phyloP scores from a whole-genome alignment of 1,284 basidiomycete species.

The Marasmius sp. region DNA sequence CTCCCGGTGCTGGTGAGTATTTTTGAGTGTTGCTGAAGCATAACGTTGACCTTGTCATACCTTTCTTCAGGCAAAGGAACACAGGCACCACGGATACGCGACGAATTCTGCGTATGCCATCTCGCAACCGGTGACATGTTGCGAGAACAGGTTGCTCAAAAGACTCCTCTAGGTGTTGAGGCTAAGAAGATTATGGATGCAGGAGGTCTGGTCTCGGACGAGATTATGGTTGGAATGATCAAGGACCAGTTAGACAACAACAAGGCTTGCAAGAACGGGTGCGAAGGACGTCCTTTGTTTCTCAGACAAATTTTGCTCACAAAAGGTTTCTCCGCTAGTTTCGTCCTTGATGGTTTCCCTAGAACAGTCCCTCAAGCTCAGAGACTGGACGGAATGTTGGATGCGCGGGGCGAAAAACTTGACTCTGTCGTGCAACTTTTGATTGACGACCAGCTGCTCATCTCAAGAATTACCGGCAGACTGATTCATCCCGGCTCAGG shows the following conservation, averaged over 20 bases:
- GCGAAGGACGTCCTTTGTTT: conserved; percentile 30
- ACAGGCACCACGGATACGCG: conserved; percentile 91
- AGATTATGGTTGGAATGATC: conserved; percentile 98
- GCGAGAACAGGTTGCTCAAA: conserved; percentile 87
- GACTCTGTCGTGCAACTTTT: conserved; percentile 91
- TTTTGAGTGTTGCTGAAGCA: conserved; percentile 1
- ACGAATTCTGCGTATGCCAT: conserved; percentile 96
- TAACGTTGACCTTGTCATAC: not conserved
- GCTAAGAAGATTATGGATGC: conserved; percentile 99
- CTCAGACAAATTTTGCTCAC: not conserved
- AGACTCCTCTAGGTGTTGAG: conserved; percentile 86
- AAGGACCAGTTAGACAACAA: conserved; percentile 95
- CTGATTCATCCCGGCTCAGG: conserved; percentile 91
- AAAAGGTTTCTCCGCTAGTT: conserved; percentile 47
- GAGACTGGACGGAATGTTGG: conserved; percentile 94
- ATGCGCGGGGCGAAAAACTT: conserved; percentile 79
- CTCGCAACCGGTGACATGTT: conserved; percentile 99
- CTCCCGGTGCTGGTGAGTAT: conserved; percentile 89
- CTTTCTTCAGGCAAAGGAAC: conserved; percentile 85
- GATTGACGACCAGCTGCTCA: conserved; percentile 94
- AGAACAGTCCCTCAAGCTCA: conserved; percentile 97
- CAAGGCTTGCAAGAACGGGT: conserved; percentile 92
- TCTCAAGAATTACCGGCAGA: conserved; percentile 96
- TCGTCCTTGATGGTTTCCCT: conserved; percentile 98
- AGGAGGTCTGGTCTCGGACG: conserved; percentile 91